Base-by-base conservation (phyloP, 129 eudicot species). In the Lactuca saligna region DNA sequence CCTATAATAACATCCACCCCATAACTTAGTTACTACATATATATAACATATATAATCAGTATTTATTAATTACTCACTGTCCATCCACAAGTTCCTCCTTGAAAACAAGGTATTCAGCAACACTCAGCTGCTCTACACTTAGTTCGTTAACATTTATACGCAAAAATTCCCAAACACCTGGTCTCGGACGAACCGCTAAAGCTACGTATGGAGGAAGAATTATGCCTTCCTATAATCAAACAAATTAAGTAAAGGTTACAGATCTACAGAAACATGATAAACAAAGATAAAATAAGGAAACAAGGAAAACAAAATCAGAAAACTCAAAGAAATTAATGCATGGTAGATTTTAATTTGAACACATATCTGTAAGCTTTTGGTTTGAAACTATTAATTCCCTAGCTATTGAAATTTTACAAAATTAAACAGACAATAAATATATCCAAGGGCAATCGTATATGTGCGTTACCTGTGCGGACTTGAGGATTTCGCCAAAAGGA, bases 91-190 rank as follows among this genome's bases (percentile, higher is more conserved):
- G 97, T 50, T 87, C 84, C 68, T 94, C 99, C 65, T 94, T 94
- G 77, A 94, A 89, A 46, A 56, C 66, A n/a, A 94, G 86, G 81
- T 85, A 94, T 68, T 94, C 94, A 39, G 99, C 50, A 42, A 85
- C 83, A 17, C 65, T 80, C 71, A 94, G 78, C 77, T 94, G 86
- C 73, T 94, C 99, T 61, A 94, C 85, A 64, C 88, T 94, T 37
- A 94, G 88, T 35, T 94, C 97, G 34, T 85, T n/a, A 1, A 87
- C 99, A 57, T 94, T 94, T 13, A 94, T 80, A 32, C 99, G 97
- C 8, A 94, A 84, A 57, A 79, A 85, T 16, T 94, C 99, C 97
- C 99, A 94, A 73, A 94, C 97, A 39, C 97, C 97, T n/a, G 99
- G 99, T 57, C 99, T 82, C 13, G 99, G 99, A 10, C 99, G 97